phyloP scores from a whole-genome alignment of 2,329 filamentous ascomycete genomes.

The Paecilomyces sp. region DNA sequence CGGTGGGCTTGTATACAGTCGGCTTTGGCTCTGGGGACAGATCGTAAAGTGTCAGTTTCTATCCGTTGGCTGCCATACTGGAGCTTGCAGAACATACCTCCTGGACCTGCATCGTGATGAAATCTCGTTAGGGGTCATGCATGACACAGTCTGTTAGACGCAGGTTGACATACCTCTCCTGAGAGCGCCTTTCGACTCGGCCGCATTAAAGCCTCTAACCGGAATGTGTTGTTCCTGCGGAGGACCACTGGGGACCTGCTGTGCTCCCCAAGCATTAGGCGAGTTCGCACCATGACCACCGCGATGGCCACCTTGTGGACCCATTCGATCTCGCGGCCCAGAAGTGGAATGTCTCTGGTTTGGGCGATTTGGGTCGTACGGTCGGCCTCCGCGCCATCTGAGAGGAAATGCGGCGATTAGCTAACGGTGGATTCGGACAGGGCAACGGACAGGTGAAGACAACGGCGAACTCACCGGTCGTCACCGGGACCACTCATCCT shows the following conservation, averaged over 20 bases:
- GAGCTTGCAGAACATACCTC: conserved; percentile 17
- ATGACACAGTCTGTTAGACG: not conserved
- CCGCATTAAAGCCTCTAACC: conserved; percentile 37
- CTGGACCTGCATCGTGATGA: conserved; percentile 14
- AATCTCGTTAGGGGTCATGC: not conserved
- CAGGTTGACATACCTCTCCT: conserved; percentile 26
- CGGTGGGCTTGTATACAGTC: conserved; percentile 31
- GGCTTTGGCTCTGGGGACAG: conserved; percentile 22
- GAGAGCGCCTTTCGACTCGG: conserved; percentile 34
- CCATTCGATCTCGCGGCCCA: conserved; percentile 19
- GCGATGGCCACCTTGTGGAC: conserved; percentile 24
- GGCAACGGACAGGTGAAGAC: conserved; percentile 1
- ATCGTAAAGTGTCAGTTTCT: not conserved
- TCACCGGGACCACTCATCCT: conserved; percentile 32
- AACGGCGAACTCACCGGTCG: conserved; percentile 22
- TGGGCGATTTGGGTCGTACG: conserved; percentile 28
- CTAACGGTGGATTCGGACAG: not conserved
- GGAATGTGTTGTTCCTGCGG: conserved; percentile 34
- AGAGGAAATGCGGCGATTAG: not conserved
- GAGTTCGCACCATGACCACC: conserved; percentile 19
- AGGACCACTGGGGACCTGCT: conserved; percentile 11
- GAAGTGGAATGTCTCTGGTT: conserved; percentile 27
- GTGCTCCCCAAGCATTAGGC: conserved; percentile 20
- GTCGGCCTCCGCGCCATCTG: conserved; percentile 35
- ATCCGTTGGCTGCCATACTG: not conserved